phyloP scores from a whole-genome alignment of 2,329 filamentous ascomycete species.

The Fusarium haematococcum region DNA sequence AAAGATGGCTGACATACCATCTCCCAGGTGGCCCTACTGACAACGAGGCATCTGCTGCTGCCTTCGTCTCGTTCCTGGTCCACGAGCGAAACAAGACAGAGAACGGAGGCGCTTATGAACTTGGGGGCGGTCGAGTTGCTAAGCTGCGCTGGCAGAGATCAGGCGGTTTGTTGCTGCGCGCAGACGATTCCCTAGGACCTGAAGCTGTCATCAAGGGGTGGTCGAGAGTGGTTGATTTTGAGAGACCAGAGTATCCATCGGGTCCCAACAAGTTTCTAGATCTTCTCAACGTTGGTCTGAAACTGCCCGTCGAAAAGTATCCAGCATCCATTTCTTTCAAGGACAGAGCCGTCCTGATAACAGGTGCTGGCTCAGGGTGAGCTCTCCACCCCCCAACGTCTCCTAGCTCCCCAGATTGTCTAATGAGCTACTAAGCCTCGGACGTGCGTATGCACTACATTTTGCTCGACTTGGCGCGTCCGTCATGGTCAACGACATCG shows the following conservation, averaged over 20 bases:
- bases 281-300: constrained; percentile 84
- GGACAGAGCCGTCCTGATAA: constrained; percentile 87
- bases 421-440: constrained; percentile 63
- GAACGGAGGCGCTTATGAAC: constrained; percentile 92
- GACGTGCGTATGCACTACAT: constrained; percentile 88
- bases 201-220: constrained; percentile 90
- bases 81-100: constrained; percentile 87
- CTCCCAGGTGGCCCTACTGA: constrained; percentile 93
- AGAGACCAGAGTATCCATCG: constrained; percentile 80
- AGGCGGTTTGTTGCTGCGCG: constrained; percentile 87
- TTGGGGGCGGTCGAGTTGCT: constrained; percentile 89
- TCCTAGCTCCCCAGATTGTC: not conserved
- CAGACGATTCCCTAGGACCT: constrained; percentile 88
- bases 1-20: constrained; percentile 55
- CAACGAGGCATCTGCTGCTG: constrained; percentile 94
- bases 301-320: constrained; percentile 77
- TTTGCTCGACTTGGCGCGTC: constrained; percentile 87
- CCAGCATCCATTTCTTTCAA: constrained; percentile 83
- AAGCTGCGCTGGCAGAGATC: constrained; percentile 97
- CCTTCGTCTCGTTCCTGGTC: constrained; percentile 86
- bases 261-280: constrained; percentile 90
- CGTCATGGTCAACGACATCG: constrained; percentile 95
- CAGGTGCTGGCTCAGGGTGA: constrained; percentile 82
- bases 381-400: not conserved
- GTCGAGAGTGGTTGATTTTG: constrained; percentile 89